Evolutionary conservation across 2,329 filamentous ascomycete genomes (phyloP).

Genomic region (Cytospora piceicola): DNA sequence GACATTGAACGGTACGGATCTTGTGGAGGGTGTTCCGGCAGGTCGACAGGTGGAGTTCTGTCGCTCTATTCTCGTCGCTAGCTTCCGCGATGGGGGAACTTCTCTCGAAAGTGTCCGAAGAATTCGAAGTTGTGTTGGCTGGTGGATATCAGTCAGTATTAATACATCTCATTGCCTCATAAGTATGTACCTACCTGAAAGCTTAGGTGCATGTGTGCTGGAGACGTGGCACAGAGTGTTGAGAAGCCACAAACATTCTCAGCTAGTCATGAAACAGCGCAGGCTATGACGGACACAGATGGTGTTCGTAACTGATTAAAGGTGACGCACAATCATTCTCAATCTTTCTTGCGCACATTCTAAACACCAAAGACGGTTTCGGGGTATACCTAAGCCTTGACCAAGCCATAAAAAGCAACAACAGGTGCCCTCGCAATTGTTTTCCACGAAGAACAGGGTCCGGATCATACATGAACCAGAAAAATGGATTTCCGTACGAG

Average conservation of each 20-base stretch:
- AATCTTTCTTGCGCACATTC: conserved; percentile 20
- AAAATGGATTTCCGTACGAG: not conserved
- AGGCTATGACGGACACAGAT: not conserved
- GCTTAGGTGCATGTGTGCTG: not conserved
- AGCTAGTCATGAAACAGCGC: not conserved
- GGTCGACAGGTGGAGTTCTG: conserved; percentile 6
- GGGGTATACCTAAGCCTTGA: conserved; percentile 5
- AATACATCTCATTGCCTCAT: not conserved
- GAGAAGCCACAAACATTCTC: not conserved
- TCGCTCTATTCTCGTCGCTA: conserved; percentile 8
- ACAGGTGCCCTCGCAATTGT: not conserved
- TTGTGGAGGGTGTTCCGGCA: conserved; percentile 4
- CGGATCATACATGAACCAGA: not conserved
- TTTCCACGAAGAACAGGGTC: not conserved
- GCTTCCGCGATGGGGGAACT: conserved; percentile 1
- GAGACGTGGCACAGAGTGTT: not conserved
- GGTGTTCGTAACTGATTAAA: not conserved
- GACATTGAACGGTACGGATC: conserved; percentile 19
- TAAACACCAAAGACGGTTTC: conserved; percentile 6
- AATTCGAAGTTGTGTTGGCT: conserved; percentile 3
- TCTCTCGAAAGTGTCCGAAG: not conserved
- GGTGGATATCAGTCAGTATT: conserved; percentile 4
- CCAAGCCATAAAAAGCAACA: conserved; percentile 13
- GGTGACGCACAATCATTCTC: conserved; percentile 14
- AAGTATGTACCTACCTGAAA: not conserved